Evolutionary conservation across 83 land plant species (phyloP), one percentile per base, ranked within the genome.

Genomic region (Diphasiastrum complanatum): DNA sequence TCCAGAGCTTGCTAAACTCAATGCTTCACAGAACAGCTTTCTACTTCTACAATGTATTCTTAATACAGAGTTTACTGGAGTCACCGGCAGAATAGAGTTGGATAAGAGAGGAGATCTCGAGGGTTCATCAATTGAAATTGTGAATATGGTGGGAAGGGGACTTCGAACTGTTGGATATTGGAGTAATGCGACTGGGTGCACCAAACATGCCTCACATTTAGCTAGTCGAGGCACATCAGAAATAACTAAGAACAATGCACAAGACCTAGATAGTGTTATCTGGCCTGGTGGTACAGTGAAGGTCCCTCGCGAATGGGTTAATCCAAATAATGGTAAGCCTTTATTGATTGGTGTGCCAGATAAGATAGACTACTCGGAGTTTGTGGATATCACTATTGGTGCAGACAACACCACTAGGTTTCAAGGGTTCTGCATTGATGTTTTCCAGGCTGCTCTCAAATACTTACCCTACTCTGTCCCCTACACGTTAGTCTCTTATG

Each of bases 281-380:
- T 86, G 91, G 91, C 87, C 87, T 2, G 91, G 91, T 0, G 79
- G 68, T 5, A 16, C 72, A 0, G 52, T 53, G 0, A 18, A 28
- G 30, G 53, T 33, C 1, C 87, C 91, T 5, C 76, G 76, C 18
- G 91, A 82, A 1, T 83, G 87, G 87, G 68, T 45, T 25, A 36
- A 70, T 0, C 84, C 87, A 6, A 70, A 71, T 8, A 62, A 20
- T 20, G 84, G 60, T 12, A 71, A 67, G 71, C 56, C 46, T 57
- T 47, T 86, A 19, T 56, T 47, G 22, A 73, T 86, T 1, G 81
- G 65, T 12, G 87, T 86, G 8, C 83, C 85, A 5, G 63, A 68
- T 25, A 69, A 66, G 54, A 20, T 34, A 1, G 83, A 70, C 0
- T 78, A 65, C 16, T 24, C 25, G 4, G 67, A 67, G 38, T 76